phyloP scores from a whole-genome alignment of 495 filamentous ascomycete genomes.

The Letharia columbiana region DNA sequence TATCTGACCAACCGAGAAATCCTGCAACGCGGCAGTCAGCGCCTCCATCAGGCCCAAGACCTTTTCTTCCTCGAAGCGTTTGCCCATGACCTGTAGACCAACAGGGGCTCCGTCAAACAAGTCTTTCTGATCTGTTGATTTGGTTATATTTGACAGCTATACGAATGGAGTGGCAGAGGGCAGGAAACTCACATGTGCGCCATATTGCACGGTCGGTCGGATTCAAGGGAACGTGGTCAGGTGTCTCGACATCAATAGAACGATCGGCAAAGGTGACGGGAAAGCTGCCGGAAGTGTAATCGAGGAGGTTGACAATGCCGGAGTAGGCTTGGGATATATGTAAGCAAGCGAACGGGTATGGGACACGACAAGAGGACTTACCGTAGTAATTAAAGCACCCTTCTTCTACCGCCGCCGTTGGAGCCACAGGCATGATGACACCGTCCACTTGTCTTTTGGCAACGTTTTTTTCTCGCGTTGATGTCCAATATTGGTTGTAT shows the following conservation, averaged over 20 bases:
- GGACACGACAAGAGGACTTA: background rate
- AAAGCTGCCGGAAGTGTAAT: conserved; percentile 38
- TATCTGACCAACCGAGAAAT: conserved; percentile 21
- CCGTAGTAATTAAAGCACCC: conserved; percentile 29
- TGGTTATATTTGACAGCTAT: too few relatives aligned
- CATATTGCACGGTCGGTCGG: conserved; percentile 32
- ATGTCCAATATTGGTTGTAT: conserved; percentile 36
- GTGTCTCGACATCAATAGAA: conserved; percentile 27
- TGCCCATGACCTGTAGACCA: conserved; percentile 37
- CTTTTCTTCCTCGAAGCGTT: conserved; percentile 41
- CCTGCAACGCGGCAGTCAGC: conserved; percentile 18
- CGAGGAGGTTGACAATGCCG: conserved; percentile 35
- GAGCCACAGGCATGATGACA: conserved; percentile 46
- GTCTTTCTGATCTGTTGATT: conserved; percentile 25
- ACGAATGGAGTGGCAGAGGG: too few relatives aligned
- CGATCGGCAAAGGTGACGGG: conserved; percentile 41
- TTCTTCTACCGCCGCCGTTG: conserved; percentile 38
- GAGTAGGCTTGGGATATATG: conserved; percentile 27
- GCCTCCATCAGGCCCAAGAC: conserved; percentile 38
- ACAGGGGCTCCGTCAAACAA: conserved; percentile 42
- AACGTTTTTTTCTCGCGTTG: conserved; percentile 19
- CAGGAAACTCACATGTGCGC: conserved; percentile 31
- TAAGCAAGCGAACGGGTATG: too few relatives aligned
- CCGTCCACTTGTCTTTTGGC: conserved; percentile 39
- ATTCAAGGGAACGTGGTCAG: conserved; percentile 29